Conservation (phyloP, 306 rosid species). For the Abrus precatorius region DNA sequence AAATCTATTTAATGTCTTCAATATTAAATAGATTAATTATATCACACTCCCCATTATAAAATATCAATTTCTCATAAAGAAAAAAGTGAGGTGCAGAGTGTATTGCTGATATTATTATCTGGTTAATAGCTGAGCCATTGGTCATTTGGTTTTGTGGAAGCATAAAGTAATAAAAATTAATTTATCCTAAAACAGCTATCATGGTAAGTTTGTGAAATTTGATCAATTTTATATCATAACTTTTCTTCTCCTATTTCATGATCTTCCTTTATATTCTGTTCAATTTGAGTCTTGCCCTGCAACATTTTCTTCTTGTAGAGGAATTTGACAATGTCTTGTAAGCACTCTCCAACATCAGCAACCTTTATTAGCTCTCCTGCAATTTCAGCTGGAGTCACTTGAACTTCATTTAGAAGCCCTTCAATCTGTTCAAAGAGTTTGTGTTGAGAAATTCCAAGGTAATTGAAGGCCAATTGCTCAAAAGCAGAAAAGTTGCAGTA, state of each 20-base stretch:
- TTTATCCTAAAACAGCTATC: neutral
- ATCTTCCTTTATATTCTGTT: neutral
- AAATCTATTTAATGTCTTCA: too few species aligned
- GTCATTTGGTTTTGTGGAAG: neutral
- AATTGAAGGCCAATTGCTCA: constrained; percentile 40
- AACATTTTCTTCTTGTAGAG: constrained; percentile 7
- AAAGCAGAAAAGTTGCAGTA: constrained; percentile 55
- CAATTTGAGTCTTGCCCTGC: constrained; percentile 2
- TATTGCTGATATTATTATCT: neutral
- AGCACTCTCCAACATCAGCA: constrained; percentile 16
- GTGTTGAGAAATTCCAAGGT: constrained; percentile 50
- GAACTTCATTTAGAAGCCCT: constrained; percentile 50
- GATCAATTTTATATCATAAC: neutral
- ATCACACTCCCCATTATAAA: too few species aligned
- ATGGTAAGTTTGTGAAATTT: neutral
- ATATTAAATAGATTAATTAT: too few species aligned
- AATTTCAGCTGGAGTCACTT: constrained; percentile 64
- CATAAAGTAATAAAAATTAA: neutral
- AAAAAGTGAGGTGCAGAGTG: too few species aligned
- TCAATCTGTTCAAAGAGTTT: constrained; percentile 52
- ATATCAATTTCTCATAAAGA: too few species aligned
- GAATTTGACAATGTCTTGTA: constrained; percentile 51
- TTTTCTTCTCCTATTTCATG: neutral
- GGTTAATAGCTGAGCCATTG: neutral
- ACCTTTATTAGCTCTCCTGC: constrained; percentile 57